A percentile compares a stretch with the other conserved stretches of the same genome.
phyloP scores from a whole-genome alignment of 176 grass and related monocot genomes.

The Raddia distichophylla region DNA sequence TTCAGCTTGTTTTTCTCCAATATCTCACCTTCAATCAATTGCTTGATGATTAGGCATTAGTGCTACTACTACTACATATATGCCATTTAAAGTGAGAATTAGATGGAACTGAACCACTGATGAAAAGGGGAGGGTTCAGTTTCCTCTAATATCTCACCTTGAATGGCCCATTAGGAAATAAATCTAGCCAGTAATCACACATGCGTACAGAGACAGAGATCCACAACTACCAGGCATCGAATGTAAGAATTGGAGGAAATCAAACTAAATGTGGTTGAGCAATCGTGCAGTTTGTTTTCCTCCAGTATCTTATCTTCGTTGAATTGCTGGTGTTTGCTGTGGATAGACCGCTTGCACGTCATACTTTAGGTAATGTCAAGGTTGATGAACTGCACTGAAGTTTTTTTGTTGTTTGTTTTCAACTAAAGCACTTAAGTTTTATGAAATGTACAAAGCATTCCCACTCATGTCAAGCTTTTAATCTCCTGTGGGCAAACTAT shows the following conservation, averaged over 20 bases:
- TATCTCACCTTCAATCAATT: constrained; percentile 47
- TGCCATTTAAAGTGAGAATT: constrained; percentile 46
- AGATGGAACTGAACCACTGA: constrained; percentile 40
- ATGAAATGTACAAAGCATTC: neutral
- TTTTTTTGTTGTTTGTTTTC: too few relatives aligned
- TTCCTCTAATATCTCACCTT: constrained; percentile 60
- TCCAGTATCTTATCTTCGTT: constrained; percentile 28
- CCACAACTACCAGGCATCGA: constrained; percentile 1
- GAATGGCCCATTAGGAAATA: neutral
- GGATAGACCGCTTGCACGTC: neutral
- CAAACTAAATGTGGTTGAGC: neutral
- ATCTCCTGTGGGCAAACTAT: neutral
- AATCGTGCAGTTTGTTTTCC: constrained; percentile 31
- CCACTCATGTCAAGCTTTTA: neutral
- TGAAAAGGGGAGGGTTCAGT: constrained; percentile 30
- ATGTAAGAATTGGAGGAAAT: constrained; percentile 28
- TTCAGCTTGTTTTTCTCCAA: constrained; percentile 55
- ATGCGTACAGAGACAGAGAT: neutral
- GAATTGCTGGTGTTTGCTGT: neutral
- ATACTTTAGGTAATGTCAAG: neutral
- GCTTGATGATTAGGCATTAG: constrained; percentile 7
- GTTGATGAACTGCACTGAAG: neutral
- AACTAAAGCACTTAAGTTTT: neutral
- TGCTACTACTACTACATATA: neutral
- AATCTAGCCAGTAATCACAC: neutral